Conservation (phyloP, 768 basidiomycete species). For the Boletus patriciae region DNA sequence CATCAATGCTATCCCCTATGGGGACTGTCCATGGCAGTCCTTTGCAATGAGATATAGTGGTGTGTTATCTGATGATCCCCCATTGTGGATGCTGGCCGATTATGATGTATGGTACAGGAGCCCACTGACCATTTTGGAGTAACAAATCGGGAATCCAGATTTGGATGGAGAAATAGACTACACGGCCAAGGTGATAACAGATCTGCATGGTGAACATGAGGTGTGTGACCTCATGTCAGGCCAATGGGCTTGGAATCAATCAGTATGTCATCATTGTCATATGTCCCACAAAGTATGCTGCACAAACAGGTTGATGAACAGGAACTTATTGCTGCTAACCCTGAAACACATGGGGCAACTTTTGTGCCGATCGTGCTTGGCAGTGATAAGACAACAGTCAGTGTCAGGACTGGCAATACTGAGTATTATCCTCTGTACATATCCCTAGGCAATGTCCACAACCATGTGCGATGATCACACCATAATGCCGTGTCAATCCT, state of each 20-base stretch:
- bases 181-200: neutral
- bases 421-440: conserved; percentile 20
- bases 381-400: conserved; percentile 20
- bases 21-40: neutral
- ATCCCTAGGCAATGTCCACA: conserved; percentile 17
- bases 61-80: neutral
- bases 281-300: too few relatives aligned
- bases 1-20: neutral
- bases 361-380: conserved; percentile 18
- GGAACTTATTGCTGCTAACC: conserved; percentile 26
- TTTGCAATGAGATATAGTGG: neutral
- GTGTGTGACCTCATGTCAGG: conserved; percentile 11
- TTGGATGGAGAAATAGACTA: neutral
- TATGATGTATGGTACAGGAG: neutral
- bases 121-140: neutral
- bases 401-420: conserved; percentile 11
- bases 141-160: neutral
- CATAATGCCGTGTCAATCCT: conserved; percentile 1
- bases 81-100: neutral
- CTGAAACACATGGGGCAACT: conserved; percentile 11
- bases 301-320: too few relatives aligned
- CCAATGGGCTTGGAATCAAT: conserved; percentile 13
- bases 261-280: neutral
- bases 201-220: neutral
- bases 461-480: conserved; percentile 10